These are phyloP conservation scores for Deinandra increscens DNA, from an alignment of 129 eudicot genomes.

Conservation along the genomic window DNA sequence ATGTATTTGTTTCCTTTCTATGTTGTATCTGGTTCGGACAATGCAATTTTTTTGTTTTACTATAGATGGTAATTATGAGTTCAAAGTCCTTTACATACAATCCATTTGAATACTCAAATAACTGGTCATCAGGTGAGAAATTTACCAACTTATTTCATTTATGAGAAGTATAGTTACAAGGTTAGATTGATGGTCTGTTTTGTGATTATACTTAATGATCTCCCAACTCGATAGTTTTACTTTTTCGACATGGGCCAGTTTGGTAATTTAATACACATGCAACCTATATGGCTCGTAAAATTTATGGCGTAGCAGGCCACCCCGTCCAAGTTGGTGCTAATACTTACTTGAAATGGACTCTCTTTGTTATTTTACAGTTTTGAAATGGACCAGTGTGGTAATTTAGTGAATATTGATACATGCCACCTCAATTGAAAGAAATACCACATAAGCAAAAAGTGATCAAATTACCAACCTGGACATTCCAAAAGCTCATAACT, in stretches of 20 bases:
- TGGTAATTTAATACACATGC: not conserved
- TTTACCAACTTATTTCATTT: too few relatives aligned
- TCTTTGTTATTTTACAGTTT: not conserved
- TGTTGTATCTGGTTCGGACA: not conserved
- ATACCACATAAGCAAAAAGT: not conserved
- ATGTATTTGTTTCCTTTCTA: not conserved
- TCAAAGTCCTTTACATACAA: not conserved
- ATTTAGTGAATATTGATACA: not conserved
- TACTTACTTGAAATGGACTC: not conserved
- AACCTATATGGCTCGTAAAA: not conserved
- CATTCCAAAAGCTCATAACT: not conserved
- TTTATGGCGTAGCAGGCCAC: not conserved
- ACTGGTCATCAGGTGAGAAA: too few relatives aligned
- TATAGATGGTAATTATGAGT: constrained; percentile 2
- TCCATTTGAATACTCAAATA: not conserved
- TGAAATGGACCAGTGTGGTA: not conserved
- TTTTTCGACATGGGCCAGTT: too few relatives aligned
- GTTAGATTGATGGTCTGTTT: too few relatives aligned
- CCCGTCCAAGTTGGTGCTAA: not conserved
- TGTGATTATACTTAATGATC: too few relatives aligned
- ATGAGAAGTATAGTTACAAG: too few relatives aligned
- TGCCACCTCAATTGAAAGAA: not conserved
- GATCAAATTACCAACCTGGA: not conserved
- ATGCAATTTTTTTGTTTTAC: not conserved
- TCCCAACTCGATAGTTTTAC: too few relatives aligned